Conservation (phyloP, 495 filamentous ascomycete species). For the Platismatia glauca region DNA sequence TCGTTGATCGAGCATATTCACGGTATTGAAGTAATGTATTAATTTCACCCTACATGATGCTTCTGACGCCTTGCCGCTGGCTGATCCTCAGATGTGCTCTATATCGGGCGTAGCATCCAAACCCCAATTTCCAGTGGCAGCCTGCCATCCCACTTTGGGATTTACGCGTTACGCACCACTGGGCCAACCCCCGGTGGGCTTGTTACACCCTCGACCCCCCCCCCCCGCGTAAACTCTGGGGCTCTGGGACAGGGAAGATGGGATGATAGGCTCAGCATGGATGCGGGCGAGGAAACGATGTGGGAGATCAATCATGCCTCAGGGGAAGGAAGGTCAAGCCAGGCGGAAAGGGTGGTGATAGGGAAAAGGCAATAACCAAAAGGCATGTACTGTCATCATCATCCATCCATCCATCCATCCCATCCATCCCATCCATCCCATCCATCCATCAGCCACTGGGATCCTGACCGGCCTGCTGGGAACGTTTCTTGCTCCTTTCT, state of each 20-base stretch:
- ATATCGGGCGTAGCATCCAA: not conserved
- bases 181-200: not conserved
- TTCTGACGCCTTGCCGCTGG: not conserved
- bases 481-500: not conserved
- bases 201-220: not conserved
- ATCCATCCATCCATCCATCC: too few species aligned
- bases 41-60: not conserved
- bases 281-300: not conserved
- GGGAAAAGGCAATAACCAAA: not conserved
- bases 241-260: not conserved
- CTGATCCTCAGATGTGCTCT: not conserved
- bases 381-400: not conserved
- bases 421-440: too few species aligned
- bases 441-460: not conserved
- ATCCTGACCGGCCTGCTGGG: not conserved
- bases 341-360: not conserved
- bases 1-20: too few species aligned
- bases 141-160: not conserved
- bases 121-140: not conserved
- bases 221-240: not conserved
- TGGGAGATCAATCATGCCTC: not conserved
- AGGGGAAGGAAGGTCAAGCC: not conserved
- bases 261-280: not conserved
- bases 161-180: slow-evolving; percentile 2
- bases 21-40: too few species aligned